Evolutionary conservation across 1,139 yeast species (phyloP), one percentile per base, ranked within the genome.

Genomic region (Starmera stellimalicola): DNA sequence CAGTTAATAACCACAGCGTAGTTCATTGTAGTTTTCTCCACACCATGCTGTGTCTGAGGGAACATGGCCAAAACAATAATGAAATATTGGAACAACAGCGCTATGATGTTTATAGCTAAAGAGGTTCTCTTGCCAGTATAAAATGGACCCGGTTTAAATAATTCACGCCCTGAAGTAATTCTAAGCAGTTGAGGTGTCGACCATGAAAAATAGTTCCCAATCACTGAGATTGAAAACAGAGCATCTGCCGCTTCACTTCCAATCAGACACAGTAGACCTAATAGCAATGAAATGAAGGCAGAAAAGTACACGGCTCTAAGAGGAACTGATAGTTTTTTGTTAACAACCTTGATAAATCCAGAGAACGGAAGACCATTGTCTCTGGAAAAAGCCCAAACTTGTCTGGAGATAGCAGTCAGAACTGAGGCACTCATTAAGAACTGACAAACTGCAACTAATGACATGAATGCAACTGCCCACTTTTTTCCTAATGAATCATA

Each of bases 381-480:
- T 51, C 72, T 57, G n/a, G 70, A 63, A 48, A 65, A 64, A 5
- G 70, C 70, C 65, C 67, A 66, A 33, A 64, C 53, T 46, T 64
- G 70, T 47, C 71, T 56, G 9, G 68, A 67, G 30, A 65, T 61
- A 9, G 70, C 70, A 7, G 65, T 58, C 32, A 65, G 49, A 27
- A 69, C 60, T 2, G 76, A 67, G 12, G 72, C 62, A 7, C 83
- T 82, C 82, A 77, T 77, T 33, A 73, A 50, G 52, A 69, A 73
- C 48, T 73, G 79, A 27, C 77, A 74, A 44, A 64, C 53, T 3
- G 75, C 70, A 51, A 71, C 70, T 28, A 73, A 50, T 0, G 68
- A 49, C 77, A 73, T 71, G 34, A 77, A 69, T 2, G 75, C 78
- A 40, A 73, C 61, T 6, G 83, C 73, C 82, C 84, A 77, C 34